Base-by-base conservation (phyloP, 768 basidiomycete species). In the Collybia sp. region DNA sequence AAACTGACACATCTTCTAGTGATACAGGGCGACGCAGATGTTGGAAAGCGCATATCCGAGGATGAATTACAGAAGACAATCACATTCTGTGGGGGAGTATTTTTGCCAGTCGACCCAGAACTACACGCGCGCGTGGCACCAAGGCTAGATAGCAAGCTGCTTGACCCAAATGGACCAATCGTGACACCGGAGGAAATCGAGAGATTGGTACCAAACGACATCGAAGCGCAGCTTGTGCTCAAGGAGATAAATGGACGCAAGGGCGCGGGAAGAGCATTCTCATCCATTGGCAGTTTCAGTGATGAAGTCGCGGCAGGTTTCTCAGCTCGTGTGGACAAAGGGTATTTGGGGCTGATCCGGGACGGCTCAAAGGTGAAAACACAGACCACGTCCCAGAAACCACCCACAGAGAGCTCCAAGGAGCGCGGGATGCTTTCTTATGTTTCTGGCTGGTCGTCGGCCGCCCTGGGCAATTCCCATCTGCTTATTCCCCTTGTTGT, bases 11-110 rank as follows among this genome's bases (percentile, higher is more conserved):
- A 30, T 11, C 1, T 20, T 40, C 13, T 45, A 77, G 79, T 80
- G n/a, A 79, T 80, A 20, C 79, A 80, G 49, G 79, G 78, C 9
- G 65, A 66, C 19, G 72, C 71, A 0, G 78, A 80, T 44, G 66
- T 76, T 51, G 76, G 76, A 13, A 58, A 62, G 19, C 56, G 43
- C 39, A 58, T 80, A 25, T 73, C 76, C 2, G 74, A 75, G 47
- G 57, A 63, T 46, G 80, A 82, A 49, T 63, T 81, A 0, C 68
- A 79, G 48, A 67, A 62, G 43, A 73, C 80, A 1, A 53, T 64
- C 48, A 56, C 59, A 16, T 62, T 60, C 44, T 62, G 56, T 32
- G 48, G 55, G 43, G 52, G 56, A 38, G 59, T 44, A 50, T 64
- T 18, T 55, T 63, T 40, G 56, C 62, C 60, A 2, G 59, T 55